Conservation (phyloP, 139 green algal genomes). For the Chlamydomonas sp. region DNA sequence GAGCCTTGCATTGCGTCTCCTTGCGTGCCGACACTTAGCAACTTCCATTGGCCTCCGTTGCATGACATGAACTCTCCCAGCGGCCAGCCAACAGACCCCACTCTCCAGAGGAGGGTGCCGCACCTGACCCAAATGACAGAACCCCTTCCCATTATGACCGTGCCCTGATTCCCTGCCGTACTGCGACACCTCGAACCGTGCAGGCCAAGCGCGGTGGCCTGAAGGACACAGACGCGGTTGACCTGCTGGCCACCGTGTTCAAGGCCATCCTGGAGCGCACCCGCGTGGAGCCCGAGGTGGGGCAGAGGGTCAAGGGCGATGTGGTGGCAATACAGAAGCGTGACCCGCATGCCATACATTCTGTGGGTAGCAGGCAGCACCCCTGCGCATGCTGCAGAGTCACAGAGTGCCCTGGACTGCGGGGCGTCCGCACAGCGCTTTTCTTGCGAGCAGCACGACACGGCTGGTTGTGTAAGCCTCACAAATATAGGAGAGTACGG, state of each 20-base stretch:
- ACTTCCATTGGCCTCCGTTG: neutral
- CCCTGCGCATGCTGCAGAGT: too few species aligned
- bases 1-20: neutral
- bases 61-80: neutral
- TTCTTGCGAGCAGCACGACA: too few species aligned
- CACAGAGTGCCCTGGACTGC: too few species aligned
- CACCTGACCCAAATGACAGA: neutral
- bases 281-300: slow-evolving; percentile 75
- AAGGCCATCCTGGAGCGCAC: slow-evolving; percentile 82
- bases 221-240: slow-evolving; percentile 91
- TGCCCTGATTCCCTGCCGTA: neutral
- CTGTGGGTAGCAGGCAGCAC: too few species aligned
- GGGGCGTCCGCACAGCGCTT: too few species aligned
- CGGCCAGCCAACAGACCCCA: neutral
- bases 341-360: too few species aligned
- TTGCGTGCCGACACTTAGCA: neutral
- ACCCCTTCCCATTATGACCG: neutral
- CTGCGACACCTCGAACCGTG: neutral
- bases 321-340: too few species aligned
- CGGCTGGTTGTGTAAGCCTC: too few species aligned
- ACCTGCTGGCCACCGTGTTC: slow-evolving; percentile 90
- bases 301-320: neutral
- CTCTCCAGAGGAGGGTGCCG: neutral
- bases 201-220: slow-evolving; percentile 90
- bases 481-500: too few species aligned